A percentile compares a stretch with the other conserved stretches of the same genome.
phyloP scores from a whole-genome alignment of 768 basidiomycete species.

The Suillus hirtellus region DNA sequence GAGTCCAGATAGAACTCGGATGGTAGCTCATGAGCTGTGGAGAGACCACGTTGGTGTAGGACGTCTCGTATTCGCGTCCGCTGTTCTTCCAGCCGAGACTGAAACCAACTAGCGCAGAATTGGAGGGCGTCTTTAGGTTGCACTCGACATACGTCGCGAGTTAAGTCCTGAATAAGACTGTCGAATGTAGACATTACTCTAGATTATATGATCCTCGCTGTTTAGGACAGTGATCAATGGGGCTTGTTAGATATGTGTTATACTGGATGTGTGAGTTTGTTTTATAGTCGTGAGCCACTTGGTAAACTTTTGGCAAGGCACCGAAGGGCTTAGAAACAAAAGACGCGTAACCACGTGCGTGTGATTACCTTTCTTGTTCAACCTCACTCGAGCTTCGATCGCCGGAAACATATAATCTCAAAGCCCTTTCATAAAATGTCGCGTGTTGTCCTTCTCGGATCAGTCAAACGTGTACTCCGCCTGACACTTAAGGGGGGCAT shows the following conservation, averaged over 20 bases:
- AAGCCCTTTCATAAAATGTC: conserved; percentile 4
- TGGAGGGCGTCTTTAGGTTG: conserved; percentile 92
- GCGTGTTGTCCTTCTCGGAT: conserved; percentile 4
- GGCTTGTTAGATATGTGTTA: conserved; percentile 10
- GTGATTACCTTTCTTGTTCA: conserved; percentile 9
- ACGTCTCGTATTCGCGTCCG: conserved; percentile 70
- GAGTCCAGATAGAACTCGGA: conserved; percentile 60
- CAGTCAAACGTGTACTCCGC: not conserved
- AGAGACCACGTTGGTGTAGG: conserved; percentile 52
- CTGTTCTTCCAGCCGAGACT: conserved; percentile 83
- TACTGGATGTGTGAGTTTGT: conserved; percentile 1
- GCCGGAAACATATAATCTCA: not conserved
- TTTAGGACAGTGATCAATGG: conserved; percentile 1
- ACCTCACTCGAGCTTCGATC: no score
- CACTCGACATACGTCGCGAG: conserved; percentile 80
- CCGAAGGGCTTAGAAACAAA: conserved; percentile 13
- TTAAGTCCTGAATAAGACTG: conserved; percentile 77
- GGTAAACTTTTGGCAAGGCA: conserved; percentile 10
- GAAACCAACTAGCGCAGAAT: conserved; percentile 95
- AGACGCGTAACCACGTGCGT: conserved; percentile 33
- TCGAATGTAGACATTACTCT: conserved; percentile 73
- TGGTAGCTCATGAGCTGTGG: conserved; percentile 53
- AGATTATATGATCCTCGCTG: conserved; percentile 21
- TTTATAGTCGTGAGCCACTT: conserved; percentile 14
- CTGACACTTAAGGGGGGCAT: not conserved